Conservation (phyloP, 306 rosid genomes). For the Quercus rubra region DNA sequence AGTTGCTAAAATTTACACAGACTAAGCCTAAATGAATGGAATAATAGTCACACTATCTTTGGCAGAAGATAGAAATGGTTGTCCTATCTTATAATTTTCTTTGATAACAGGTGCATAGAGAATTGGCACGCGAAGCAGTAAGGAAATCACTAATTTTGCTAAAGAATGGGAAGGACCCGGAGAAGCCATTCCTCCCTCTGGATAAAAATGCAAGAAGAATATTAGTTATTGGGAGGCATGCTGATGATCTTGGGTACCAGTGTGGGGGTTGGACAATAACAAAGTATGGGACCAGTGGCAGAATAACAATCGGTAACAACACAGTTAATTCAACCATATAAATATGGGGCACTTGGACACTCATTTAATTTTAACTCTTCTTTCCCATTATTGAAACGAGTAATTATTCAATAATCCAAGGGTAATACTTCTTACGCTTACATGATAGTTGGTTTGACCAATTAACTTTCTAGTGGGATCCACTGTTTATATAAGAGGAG, state of each 20-base stretch:
- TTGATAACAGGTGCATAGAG: conserved; percentile 58
- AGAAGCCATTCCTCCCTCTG: conserved; percentile 69
- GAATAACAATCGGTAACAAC: conserved; percentile 62
- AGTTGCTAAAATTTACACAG: too few relatives aligned
- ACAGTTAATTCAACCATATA: not conserved
- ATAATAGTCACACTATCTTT: too few relatives aligned
- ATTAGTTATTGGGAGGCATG: conserved; percentile 75
- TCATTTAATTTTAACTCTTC: too few relatives aligned
- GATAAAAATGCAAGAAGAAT: conserved; percentile 58
- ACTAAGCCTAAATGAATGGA: too few relatives aligned
- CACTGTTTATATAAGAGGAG: too few relatives aligned
- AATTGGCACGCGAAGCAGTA: conserved; percentile 78
- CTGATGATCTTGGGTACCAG: conserved; percentile 76
- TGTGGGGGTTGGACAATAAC: conserved; percentile 88
- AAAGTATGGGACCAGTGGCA: conserved; percentile 62
- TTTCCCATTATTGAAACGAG: too few relatives aligned
- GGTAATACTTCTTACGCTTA: too few relatives aligned
- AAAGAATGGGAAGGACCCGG: conserved; percentile 64
- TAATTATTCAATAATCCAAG: too few relatives aligned
- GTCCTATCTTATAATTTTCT: conserved; percentile 5
- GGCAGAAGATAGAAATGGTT: not conserved
- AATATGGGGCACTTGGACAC: too few relatives aligned
- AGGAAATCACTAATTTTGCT: conserved; percentile 77
- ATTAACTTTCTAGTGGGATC: too few relatives aligned
- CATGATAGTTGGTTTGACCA: too few relatives aligned